Base-by-base conservation (phyloP, 2,329 filamentous ascomycete species). In the Aplosporella prunicola region DNA sequence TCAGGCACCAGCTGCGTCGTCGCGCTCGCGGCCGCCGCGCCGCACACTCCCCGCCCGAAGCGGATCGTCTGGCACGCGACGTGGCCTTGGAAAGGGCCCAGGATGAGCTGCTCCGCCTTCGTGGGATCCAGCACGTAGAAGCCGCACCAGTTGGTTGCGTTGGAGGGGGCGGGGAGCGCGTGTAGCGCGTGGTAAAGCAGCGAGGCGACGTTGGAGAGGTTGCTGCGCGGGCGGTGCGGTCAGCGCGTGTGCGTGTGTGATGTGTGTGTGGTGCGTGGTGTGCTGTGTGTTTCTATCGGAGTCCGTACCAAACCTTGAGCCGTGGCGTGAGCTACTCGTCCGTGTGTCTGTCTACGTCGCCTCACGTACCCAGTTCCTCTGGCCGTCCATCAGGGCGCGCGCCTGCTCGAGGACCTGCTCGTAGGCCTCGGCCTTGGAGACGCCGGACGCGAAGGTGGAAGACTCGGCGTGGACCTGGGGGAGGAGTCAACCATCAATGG, bases 131-230 rank as follows among this genome's bases (percentile, higher is more conserved):
- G 60, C 10, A 79, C 75, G 63, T 87, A 87, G 65, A 87, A 89
- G 16, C 83, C 82, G 30, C 81, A 77, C 84, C 84, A 91, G 60
- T 91, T 89, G 15, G 85, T 80, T 11, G 74, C 61, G 25, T 63
- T 72, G 35, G 74, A 79, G 1, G 83, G 81, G 0, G 66, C 58
- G 2, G 76, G 72, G 10, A 89, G 67, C 7, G 82, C 83, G 55
- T 83, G 80, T 53, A 80, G 82, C 3, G 79, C 81, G 52, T 91
- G 81, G 80, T 82, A 89, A 45, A 89, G 67, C 18, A 89, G 69
- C 3, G 82, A 78, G 6, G 84, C 77, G 4, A 78, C 64, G 55
- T 89, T 91, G 46, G 83, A 69, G 32, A 87, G 71, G 58, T 91
- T 89, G 60, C 81, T 85, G 22, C 42, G 51, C 47, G 40, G 20